Evolutionary conservation across 441 rosid species (phyloP), one percentile per base, ranked within the genome.

Genomic region (Pelargonium cotyledonis): DNA sequence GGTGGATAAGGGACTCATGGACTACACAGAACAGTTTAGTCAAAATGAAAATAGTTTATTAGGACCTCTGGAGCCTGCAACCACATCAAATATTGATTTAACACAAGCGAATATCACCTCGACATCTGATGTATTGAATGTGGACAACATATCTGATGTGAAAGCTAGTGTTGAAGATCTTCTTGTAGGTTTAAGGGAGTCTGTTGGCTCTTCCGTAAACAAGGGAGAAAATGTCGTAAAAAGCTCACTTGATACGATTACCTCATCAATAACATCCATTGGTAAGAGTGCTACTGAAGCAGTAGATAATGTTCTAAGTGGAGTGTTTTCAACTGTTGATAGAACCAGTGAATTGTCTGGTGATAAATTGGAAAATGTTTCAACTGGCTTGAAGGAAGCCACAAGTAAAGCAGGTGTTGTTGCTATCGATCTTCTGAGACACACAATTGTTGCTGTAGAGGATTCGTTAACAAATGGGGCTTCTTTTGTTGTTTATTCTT

Each of bases 341-440:
- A 85, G 85, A 77, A 77, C 88, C 1, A 90, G 87, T 68, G 88
- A 77, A 71, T 57, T 75, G 29, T 86, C 85, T 70, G 80, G 79
- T 58, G 78, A 80, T 75, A 83, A 75, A 79, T 68, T 87, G 49
- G 75, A 84, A n/a, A 79, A 75, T 58, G 65, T 92, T 72, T 80
- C 97, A 61, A 62, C 64, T 79, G 85, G 73, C 76, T 75, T 89
- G 72, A 85, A 77, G 66, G 92, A 80, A 80, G 86, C 85, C 66
- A 69, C 86, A 58, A 78, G 80, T 73, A 85, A 73, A 77, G 89
- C 91, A 72, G 72, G 80, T 70, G 73, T 14, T 69, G 15, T 80
- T 71, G 86, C 85, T 63, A 70, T 82, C 72, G 89, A 92, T 77
- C 76, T 85, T 67, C 73, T 95, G 79, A 86, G 96, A 78, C 83